Evolutionary conservation across 345 rosid species (phyloP), one percentile per base, ranked within the genome.

Genomic region (Carallia pectinifolia): DNA sequence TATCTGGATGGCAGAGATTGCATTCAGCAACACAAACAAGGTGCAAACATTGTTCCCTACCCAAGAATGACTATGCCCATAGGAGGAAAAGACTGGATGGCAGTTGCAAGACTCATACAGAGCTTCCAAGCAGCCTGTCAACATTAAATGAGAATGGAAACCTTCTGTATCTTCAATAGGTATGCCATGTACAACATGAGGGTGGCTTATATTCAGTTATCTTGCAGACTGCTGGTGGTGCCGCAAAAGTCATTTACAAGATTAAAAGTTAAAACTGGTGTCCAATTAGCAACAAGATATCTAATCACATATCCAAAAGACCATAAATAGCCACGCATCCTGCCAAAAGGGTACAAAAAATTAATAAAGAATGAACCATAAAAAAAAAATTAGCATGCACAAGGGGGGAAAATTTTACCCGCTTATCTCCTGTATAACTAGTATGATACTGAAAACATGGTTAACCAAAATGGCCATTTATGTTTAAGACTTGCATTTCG

Each of bases 261-360:
- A 62, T 69, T 68, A 56, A 77, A 77, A 44, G 75, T 76, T 64
- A 71, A 71, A 81, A 71, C 81, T 63, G 72, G 38, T 71, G 75
- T 58, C 82, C 85, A 76, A 74, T 58, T 73, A 76, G 76, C 82
- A 81, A 81, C 68, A 79, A 85, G 85, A 69, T 76, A 81, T 74
- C 72, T 80, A 77, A 77, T 74, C 80, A 73, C 60, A 81, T 56
- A 81, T 70, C 87, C 79, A 73, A 70, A 83, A 75, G 78, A 68
- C 74, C 85, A 81, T 37, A 76, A 67, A 80, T 48, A 71, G 81
- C 79, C 83, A 74, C 65, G 76, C 38, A 76, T 62, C 87, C 89
- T 85, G 89, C 85, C 87, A 85, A 85, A 85, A 83, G 76, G 75
- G 80, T 65, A 76, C 50, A 63, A 63, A 65, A 60, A 37, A 81